Conservation (phyloP, 805 yeast species). For the Vanderwaltozyma yarrowii region DNA sequence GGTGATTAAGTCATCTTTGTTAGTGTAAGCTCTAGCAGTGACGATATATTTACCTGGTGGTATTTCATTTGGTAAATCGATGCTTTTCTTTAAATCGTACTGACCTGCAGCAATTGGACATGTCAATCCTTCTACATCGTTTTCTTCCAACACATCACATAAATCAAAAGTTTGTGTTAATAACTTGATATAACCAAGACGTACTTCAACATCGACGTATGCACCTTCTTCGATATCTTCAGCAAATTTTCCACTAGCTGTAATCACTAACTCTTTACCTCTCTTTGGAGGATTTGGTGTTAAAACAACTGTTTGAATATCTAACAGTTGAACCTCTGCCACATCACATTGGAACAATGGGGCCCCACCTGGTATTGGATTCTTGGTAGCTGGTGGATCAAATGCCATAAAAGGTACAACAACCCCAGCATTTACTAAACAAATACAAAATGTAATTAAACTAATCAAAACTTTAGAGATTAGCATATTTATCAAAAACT, state of each 20-base stretch:
- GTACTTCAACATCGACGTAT: constrained; percentile 87
- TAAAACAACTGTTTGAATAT: constrained; percentile 47
- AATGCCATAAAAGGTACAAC: neutral
- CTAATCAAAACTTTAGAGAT: neutral
- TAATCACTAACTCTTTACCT: constrained; percentile 73
- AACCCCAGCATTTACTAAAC: neutral
- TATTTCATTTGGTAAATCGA: constrained; percentile 80
- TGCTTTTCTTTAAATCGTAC: constrained; percentile 55
- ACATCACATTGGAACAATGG: constrained; percentile 75
- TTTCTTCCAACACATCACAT: constrained; percentile 78
- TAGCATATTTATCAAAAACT: neutral
- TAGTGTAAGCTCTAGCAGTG: constrained; percentile 81
- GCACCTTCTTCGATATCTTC: constrained; percentile 68
- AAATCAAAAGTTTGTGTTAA: constrained; percentile 85
- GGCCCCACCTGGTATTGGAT: constrained; percentile 84
- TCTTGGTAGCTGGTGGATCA: constrained; percentile 17
- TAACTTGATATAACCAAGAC: constrained; percentile 83
- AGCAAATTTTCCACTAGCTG: constrained; percentile 58
- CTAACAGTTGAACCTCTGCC: constrained; percentile 49
- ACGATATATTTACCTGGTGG: constrained; percentile 93
- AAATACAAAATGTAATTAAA: neutral
- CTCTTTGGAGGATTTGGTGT: constrained; percentile 83
- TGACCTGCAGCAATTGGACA: constrained; percentile 75
- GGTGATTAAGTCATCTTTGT: constrained; percentile 68
- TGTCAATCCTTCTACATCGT: constrained; percentile 46